Percentiles rank a stretch among this genome's conserved stretches.
phyloP scores from a whole-genome alignment of 805 yeast genomes.

The Yarrowia divulgata region DNA sequence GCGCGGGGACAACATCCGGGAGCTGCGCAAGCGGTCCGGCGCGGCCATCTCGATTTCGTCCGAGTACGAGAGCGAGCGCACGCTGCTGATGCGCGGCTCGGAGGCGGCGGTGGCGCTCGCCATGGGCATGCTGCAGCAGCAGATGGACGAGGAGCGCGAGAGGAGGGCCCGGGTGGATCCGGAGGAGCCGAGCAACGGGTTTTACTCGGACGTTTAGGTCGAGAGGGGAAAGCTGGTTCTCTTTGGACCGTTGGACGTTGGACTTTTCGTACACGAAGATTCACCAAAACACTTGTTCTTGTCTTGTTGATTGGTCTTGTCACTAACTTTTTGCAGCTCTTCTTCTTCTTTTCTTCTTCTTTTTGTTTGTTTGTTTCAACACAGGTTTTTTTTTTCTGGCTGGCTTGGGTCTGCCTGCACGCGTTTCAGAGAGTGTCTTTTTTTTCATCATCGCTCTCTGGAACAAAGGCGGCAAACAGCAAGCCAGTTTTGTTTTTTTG shows the following conservation, averaged over 20 bases:
- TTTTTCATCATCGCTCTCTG: neutral
- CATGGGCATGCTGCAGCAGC: slow-evolving; percentile 60
- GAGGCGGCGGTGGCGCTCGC: slow-evolving; percentile 65
- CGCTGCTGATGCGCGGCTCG: slow-evolving; percentile 51
- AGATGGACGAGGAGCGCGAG: slow-evolving; percentile 44
- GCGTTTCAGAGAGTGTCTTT: neutral
- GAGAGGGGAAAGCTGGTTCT: neutral
- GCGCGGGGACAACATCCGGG: slow-evolving; percentile 84
- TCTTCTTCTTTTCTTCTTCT: neutral
- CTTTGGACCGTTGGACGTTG: too few relatives aligned
- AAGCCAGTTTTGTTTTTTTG: neutral
- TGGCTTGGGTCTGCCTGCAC: neutral
- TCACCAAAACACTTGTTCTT: too few relatives aligned
- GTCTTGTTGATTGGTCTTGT: neutral
- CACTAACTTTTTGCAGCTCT: slow-evolving; percentile 26
- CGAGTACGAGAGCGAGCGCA: slow-evolving; percentile 66
- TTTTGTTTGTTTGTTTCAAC: neutral
- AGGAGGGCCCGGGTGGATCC: neutral
- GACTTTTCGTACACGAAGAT: neutral
- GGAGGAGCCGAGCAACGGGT: neutral
- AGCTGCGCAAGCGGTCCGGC: slow-evolving; percentile 77
- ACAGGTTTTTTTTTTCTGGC: slow-evolving; percentile 4
- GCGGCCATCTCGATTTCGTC: slow-evolving; percentile 80
- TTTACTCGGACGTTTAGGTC: neutral
- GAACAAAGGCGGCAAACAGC: neutral